Evolutionary conservation across 306 rosid genomes (phyloP).

Genomic region (Prunus mongolica): DNA sequence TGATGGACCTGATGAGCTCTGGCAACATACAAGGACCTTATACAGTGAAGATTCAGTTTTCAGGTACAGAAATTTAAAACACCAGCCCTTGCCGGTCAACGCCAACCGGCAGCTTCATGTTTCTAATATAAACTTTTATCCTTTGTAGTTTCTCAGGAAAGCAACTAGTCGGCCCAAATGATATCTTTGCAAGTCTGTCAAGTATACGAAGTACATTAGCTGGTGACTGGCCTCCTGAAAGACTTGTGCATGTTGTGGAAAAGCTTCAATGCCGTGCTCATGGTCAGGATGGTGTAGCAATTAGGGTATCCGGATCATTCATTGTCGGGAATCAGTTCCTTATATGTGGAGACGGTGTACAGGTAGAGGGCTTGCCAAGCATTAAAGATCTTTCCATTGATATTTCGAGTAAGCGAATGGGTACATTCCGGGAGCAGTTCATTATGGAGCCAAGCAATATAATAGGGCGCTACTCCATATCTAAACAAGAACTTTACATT

Average conservation of each 20-base stretch:
- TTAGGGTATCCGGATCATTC: constrained; percentile 87
- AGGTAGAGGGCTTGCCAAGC: constrained; percentile 84
- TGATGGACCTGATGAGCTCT: constrained; percentile 78
- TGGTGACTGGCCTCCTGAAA: constrained; percentile 94
- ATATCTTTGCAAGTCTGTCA: constrained; percentile 52
- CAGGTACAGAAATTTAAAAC: constrained; percentile 40
- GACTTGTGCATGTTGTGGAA: constrained; percentile 87
- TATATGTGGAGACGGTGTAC: constrained; percentile 94
- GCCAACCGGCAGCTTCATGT: background rate
- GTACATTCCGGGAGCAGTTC: constrained; percentile 85
- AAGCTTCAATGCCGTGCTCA: constrained; percentile 81
- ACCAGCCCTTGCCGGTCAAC: background rate
- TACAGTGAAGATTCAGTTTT: constrained; percentile 67
- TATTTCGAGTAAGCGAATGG: constrained; percentile 73
- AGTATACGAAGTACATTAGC: constrained; percentile 66
- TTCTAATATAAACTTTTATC: constrained; percentile 2
- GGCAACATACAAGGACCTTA: constrained; percentile 70
- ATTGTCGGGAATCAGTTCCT: constrained; percentile 88
- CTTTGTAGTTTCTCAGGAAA: constrained; percentile 72
- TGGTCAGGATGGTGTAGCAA: constrained; percentile 75
- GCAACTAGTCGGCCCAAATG: constrained; percentile 56
- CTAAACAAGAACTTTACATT: constrained; percentile 80
- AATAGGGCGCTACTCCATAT: constrained; percentile 73
- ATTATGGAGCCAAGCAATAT: constrained; percentile 63
- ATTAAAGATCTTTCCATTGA: constrained; percentile 83